These are phyloP conservation scores for Ophiostoma ips DNA, from an alignment of 2,329 filamentous ascomycete genomes.

Conservation along the genomic window DNA sequence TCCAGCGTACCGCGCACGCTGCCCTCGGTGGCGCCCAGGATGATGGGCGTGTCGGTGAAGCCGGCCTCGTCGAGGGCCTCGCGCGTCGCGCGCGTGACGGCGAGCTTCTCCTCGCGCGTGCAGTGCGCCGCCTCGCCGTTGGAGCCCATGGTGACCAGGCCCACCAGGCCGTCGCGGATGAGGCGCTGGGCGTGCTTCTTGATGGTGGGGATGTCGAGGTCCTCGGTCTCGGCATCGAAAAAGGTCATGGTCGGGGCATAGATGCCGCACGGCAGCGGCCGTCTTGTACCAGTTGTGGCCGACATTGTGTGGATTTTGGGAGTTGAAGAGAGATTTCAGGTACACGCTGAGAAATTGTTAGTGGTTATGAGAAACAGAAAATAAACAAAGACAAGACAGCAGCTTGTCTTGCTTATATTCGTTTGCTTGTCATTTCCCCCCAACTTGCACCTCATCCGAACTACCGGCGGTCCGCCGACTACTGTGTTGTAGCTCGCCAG, in stretches of 20 bases:
- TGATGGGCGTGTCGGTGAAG: constrained; percentile 61
- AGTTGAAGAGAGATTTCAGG: background rate
- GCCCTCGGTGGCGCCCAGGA: constrained; percentile 70
- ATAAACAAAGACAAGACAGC: constrained; percentile 8
- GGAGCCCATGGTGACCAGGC: constrained; percentile 76
- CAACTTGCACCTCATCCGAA: too few species aligned
- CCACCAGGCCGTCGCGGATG: constrained; percentile 62
- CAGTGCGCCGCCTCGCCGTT: constrained; percentile 85
- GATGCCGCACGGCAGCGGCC: constrained; percentile 63
- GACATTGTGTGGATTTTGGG: constrained; percentile 18
- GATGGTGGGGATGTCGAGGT: constrained; percentile 67
- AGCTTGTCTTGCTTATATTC: background rate
- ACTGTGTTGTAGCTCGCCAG: constrained; percentile 12
- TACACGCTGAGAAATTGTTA: background rate
- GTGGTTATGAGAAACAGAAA: background rate
- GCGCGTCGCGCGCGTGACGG: constrained; percentile 63
- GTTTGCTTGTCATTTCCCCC: background rate
- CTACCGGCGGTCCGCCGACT: background rate
- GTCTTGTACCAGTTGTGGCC: constrained; percentile 24
- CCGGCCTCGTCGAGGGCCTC: constrained; percentile 72
- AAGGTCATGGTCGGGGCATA: constrained; percentile 88
- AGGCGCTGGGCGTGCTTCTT: constrained; percentile 70
- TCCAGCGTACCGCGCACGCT: constrained; percentile 70
- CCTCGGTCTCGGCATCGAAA: constrained; percentile 71
- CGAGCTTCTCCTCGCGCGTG: constrained; percentile 60